phyloP scores from a whole-genome alignment of 192 early-diverging fungal genomes.

The Pilaira anomala region DNA sequence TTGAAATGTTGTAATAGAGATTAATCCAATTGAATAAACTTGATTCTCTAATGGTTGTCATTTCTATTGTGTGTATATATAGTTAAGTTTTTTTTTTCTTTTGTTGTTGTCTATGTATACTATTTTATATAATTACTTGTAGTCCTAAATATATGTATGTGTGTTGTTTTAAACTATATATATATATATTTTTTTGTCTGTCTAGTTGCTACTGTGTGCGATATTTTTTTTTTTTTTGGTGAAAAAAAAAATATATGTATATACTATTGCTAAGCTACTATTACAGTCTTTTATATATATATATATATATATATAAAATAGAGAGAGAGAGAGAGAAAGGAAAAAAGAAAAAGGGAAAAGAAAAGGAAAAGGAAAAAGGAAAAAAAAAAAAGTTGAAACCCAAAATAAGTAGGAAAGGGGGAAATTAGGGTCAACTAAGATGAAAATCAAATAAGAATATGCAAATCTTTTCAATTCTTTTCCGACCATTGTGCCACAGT shows the following conservation, averaged over 20 bases:
- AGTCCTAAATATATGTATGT: too few relatives aligned
- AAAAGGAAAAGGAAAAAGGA: neutral
- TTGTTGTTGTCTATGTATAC: neutral
- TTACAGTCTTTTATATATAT: too few relatives aligned
- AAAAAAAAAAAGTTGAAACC: neutral
- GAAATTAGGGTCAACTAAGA: neutral
- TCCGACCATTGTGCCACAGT: too few relatives aligned
- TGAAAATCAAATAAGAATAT: too few relatives aligned
- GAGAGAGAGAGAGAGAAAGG: neutral
- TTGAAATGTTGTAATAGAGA: neutral
- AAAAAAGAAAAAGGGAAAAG: neutral
- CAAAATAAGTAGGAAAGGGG: too few relatives aligned
- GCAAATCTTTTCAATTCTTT: too few relatives aligned
- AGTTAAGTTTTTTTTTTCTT: neutral
- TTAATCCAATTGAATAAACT: conserved; percentile 16
- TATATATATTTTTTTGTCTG: too few relatives aligned
- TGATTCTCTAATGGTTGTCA: neutral
- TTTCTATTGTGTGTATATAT: neutral
- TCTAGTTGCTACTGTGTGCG: too few relatives aligned
- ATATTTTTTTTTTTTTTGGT: too few relatives aligned
- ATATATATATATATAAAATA: neutral
- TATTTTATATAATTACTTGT: too few relatives aligned
- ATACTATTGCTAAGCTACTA: neutral
- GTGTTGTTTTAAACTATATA: too few relatives aligned
- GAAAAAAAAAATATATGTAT: neutral